A percentile compares a stretch with the other conserved stretches of the same genome.
Evolutionary conservation across 139 green algal genomes (phyloP).

Genomic region (Volvox africanus): DNA sequence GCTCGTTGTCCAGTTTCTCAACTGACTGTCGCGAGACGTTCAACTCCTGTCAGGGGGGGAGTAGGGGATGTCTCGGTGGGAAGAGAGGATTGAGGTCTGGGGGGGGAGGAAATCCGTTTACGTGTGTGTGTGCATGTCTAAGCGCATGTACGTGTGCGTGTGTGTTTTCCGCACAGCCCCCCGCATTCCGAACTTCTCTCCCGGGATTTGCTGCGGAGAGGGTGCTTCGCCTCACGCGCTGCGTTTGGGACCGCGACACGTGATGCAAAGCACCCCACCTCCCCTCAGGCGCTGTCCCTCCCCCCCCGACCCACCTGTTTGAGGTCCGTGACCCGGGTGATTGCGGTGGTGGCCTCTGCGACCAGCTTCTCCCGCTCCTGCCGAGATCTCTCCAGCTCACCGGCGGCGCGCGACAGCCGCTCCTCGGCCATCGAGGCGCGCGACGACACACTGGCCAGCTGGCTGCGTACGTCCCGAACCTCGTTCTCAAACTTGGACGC

Average conservation of each 20-base stretch:
- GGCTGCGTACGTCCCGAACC: not conserved
- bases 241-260: too few species aligned
- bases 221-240: too few species aligned
- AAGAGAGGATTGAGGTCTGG: too few species aligned
- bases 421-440: not conserved
- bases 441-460: not conserved
- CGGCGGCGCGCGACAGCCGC: not conserved
- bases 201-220: too few species aligned
- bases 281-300: not conserved
- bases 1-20: not conserved
- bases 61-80: not conserved
- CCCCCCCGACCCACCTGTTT: not conserved
- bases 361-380: slow-evolving; percentile 40
- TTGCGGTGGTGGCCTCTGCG: not conserved
- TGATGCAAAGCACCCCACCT: not conserved
- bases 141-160: not conserved
- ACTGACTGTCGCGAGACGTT: not conserved
- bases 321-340: slow-evolving; percentile 26
- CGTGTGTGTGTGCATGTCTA: too few species aligned
- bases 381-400: not conserved
- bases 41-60: slow-evolving; percentile 7
- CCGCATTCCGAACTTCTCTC: too few species aligned
- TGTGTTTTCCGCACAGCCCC: not conserved
- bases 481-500: slow-evolving; percentile 19
- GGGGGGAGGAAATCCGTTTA: too few species aligned